These are phyloP conservation scores for Eucalyptus marginata DNA, from an alignment of 345 rosid species.

Conservation along the genomic window DNA sequence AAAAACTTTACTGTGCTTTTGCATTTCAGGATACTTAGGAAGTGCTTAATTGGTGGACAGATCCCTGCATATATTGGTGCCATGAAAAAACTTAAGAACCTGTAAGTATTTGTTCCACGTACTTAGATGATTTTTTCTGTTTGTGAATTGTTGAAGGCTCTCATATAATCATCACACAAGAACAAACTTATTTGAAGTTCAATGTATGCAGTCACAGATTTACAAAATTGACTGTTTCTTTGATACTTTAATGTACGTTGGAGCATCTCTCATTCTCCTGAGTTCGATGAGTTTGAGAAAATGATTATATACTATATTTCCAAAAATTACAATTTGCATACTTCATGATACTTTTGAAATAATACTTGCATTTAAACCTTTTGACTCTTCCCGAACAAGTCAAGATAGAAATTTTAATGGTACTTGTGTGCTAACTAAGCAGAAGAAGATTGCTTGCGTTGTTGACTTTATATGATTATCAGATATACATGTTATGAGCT, in stretches of 20 bases:
- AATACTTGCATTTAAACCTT: background rate
- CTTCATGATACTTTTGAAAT: background rate
- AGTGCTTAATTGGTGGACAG: slow-evolving; percentile 43
- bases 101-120: slow-evolving; percentile 32
- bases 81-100: slow-evolving; percentile 48
- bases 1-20: background rate
- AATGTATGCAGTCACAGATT: background rate
- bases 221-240: background rate
- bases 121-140: background rate
- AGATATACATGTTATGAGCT: background rate
- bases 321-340: background rate
- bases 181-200: background rate
- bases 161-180: background rate
- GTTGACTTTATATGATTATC: background rate
- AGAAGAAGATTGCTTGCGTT: background rate
- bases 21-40: slow-evolving; percentile 49
- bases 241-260: background rate
- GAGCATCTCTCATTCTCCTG: background rate
- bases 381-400: background rate
- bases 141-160: background rate
- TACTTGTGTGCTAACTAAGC: background rate
- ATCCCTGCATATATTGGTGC: slow-evolving; percentile 52
- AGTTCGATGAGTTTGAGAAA: background rate
- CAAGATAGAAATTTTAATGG: background rate
- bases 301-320: background rate